Percentiles rank a stretch among this genome's conserved stretches.
phyloP scores from a whole-genome alignment of 23 red algal species.

The Agarophyton chilense region DNA sequence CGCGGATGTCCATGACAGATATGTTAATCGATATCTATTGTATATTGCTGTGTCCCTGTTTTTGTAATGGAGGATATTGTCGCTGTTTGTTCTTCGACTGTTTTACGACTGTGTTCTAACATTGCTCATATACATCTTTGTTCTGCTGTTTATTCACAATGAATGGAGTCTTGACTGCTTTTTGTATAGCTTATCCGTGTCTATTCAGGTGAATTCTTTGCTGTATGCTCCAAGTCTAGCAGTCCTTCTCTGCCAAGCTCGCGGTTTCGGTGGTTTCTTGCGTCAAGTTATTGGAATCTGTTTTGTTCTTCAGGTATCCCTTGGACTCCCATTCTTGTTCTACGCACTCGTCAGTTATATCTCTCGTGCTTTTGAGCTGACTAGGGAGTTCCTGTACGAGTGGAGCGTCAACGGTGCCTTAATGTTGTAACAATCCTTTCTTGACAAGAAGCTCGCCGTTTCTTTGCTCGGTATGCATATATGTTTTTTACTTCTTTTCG shows the following conservation, averaged over 20 bases:
- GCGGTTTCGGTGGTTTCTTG: too few relatives aligned
- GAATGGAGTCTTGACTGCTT: too few relatives aligned
- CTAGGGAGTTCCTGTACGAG: slow-evolving; percentile 73
- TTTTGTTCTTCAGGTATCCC: too few relatives aligned
- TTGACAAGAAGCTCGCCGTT: slow-evolving; percentile 50
- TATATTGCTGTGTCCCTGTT: slow-evolving; percentile 54
- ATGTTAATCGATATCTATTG: not conserved
- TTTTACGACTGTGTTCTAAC: slow-evolving; percentile 93
- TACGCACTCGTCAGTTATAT: too few relatives aligned
- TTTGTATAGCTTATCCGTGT: too few relatives aligned
- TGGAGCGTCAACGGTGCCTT: slow-evolving; percentile 95
- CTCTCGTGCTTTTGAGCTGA: too few relatives aligned
- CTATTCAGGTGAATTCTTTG: too few relatives aligned
- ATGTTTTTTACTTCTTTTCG: slow-evolving; percentile 60
- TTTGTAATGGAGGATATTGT: slow-evolving; percentile 73
- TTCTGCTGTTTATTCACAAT: too few relatives aligned
- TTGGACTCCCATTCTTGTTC: too few relatives aligned
- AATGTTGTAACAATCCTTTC: slow-evolving; percentile 58
- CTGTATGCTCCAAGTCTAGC: too few relatives aligned
- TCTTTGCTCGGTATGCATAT: slow-evolving; percentile 70
- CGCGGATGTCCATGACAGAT: not conserved
- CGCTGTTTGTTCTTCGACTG: slow-evolving; percentile 88
- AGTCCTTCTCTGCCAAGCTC: too few relatives aligned
- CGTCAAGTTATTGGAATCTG: too few relatives aligned
- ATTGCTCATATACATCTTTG: slow-evolving; percentile 44